These are phyloP conservation scores for Xylaria polymorpha DNA, from an alignment of 2,329 filamentous ascomycete genomes.

Conservation along the genomic window DNA sequence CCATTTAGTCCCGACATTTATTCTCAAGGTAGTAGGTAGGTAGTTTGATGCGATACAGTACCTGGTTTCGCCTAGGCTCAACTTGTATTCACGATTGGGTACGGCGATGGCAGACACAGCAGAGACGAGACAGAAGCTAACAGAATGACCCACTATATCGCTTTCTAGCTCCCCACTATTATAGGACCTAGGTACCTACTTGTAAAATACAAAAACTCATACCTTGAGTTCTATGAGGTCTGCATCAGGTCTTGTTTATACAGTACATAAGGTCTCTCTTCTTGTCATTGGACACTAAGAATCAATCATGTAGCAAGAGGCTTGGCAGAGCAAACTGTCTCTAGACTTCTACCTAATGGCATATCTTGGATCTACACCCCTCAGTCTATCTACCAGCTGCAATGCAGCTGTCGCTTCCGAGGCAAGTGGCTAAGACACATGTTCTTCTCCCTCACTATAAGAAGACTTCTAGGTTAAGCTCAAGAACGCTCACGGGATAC, in stretches of 20 bases:
- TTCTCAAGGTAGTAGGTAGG: not conserved
- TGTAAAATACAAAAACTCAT: not conserved
- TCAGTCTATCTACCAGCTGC: not conserved
- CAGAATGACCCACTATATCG: not conserved
- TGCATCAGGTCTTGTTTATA: not conserved
- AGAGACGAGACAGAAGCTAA: not conserved
- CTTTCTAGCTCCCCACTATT: not conserved
- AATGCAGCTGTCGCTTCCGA: not conserved
- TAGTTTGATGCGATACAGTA: not conserved
- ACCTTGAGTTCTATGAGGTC: not conserved
- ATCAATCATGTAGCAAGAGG: not conserved
- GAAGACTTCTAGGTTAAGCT: slow-evolving; percentile 95
- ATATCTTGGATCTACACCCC: not conserved
- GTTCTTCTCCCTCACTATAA: slow-evolving; percentile 63
- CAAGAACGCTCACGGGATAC: slow-evolving; percentile 86
- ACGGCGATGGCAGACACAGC: not conserved
- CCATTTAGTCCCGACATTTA: slow-evolving; percentile 46
- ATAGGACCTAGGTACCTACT: not conserved
- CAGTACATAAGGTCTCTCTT: not conserved
- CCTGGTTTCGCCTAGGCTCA: not conserved
- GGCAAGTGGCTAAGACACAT: not conserved
- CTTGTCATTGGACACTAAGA: not conserved
- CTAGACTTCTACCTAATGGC: not conserved
- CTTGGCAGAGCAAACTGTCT: slow-evolving; percentile 11
- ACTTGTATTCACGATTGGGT: not conserved